These are phyloP conservation scores for Magnaporthiopsis incrustans DNA, from an alignment of 2,329 filamentous ascomycete species.

Conservation along the genomic window DNA sequence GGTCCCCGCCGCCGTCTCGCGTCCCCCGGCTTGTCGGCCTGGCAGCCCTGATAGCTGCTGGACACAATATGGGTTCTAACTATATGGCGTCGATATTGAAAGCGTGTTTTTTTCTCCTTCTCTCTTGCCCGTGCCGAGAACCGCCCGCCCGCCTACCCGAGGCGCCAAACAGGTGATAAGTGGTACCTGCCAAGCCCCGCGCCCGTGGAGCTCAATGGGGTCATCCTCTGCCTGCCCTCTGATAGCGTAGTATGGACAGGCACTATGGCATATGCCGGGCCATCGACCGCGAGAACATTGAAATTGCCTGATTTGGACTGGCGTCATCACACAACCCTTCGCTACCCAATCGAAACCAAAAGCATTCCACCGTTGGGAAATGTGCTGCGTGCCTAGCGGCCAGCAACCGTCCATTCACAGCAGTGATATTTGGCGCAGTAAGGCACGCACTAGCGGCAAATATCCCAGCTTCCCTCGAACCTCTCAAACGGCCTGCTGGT, in stretches of 20 bases:
- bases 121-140: not conserved
- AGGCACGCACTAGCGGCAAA: not conserved
- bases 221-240: too few species aligned
- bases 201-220: too few species aligned
- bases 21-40: not conserved
- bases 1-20: not conserved
- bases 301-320: not conserved
- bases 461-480: not conserved
- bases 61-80: not conserved
- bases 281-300: not conserved
- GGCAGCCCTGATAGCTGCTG: not conserved
- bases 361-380: not conserved
- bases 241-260: not conserved
- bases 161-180: not conserved
- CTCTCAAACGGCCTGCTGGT: too few species aligned
- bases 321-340: not conserved
- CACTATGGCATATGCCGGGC: not conserved
- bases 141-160: not conserved
- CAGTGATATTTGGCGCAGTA: too few species aligned
- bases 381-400: not conserved
- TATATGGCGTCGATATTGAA: not conserved
- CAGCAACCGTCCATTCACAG: not conserved
- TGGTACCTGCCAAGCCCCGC: not conserved
- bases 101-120: not conserved
- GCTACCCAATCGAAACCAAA: not conserved